A percentile compares a stretch with the other conserved stretches of the same genome.
Evolutionary conservation across 2,329 filamentous ascomycete genomes (phyloP).

Genomic region (Tolypocladium guangdongense): DNA sequence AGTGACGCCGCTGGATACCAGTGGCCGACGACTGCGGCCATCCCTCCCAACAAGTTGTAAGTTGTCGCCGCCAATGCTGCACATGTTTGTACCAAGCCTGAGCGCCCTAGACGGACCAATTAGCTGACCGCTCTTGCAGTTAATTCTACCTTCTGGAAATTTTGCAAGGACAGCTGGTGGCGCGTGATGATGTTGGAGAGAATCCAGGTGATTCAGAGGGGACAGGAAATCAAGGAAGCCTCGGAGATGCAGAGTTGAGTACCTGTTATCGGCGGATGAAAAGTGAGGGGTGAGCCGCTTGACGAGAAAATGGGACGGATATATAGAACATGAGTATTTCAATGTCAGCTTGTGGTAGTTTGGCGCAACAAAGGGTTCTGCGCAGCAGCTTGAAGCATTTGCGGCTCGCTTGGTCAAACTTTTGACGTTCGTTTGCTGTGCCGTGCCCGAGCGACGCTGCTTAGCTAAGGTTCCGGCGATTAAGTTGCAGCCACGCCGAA

Average conservation of each 20-base stretch:
- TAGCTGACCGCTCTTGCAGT: neutral
- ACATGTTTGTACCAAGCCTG: constrained; percentile 5
- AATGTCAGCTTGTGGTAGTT: constrained; percentile 2
- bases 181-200: neutral
- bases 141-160: neutral
- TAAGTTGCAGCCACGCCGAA: neutral
- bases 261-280: neutral
- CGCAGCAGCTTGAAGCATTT: neutral
- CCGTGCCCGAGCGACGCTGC: neutral
- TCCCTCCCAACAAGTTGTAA: constrained; percentile 68
- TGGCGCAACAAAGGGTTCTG: neutral
- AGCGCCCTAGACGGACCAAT: neutral
- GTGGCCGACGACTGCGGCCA: constrained; percentile 72
- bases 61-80: constrained; percentile 17
- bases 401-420: neutral
- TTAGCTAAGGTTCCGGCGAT: neutral
- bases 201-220: neutral
- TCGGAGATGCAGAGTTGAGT: neutral
- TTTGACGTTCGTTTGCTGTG: neutral
- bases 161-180: neutral
- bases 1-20: constrained; percentile 92
- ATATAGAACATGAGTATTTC: constrained; percentile 1
- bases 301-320: neutral
- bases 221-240: neutral
- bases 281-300: neutral